Evolutionary conservation across 257 asterid genomes (phyloP).

Genomic region (Fraxinus anomala): DNA sequence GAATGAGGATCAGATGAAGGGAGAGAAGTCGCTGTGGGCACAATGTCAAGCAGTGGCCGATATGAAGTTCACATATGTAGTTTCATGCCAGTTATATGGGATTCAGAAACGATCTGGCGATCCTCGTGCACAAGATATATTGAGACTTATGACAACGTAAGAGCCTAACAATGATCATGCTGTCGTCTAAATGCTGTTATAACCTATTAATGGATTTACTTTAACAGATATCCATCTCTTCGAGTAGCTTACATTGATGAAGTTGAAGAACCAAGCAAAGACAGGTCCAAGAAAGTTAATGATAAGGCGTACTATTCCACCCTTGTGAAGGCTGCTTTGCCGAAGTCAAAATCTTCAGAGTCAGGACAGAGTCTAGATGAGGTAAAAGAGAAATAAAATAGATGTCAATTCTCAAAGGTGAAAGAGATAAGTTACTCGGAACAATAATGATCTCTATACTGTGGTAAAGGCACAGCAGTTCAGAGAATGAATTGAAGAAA

Average conservation of each 20-base stretch:
- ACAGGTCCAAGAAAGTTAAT: constrained; percentile 70
- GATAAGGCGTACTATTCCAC: constrained; percentile 89
- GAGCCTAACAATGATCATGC: constrained; percentile 25
- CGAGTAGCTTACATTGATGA: constrained; percentile 98
- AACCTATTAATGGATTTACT: constrained; percentile 23
- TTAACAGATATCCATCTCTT: constrained; percentile 86
- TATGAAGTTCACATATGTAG: constrained; percentile 97
- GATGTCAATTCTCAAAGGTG: constrained; percentile 14
- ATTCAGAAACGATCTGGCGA: constrained; percentile 94
- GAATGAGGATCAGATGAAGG: constrained; percentile 95
- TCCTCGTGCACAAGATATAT: constrained; percentile 84
- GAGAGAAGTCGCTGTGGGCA: constrained; percentile 91
- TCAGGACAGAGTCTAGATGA: constrained; percentile 95
- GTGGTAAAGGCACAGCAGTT: background rate
- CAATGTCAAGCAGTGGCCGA: constrained; percentile 99
- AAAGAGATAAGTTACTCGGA: constrained; percentile 1
- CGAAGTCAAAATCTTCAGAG: constrained; percentile 77
- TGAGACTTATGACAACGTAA: constrained; percentile 88
- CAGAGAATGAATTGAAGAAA: background rate
- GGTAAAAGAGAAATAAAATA: constrained; percentile 43
- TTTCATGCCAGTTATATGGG: constrained; percentile 91
- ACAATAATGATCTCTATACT: constrained; percentile 1
- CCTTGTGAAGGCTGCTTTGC: constrained; percentile 92
- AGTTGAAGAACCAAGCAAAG: constrained; percentile 93
- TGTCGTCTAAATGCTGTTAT: constrained; percentile 22